phyloP scores from a whole-genome alignment of 2,329 filamentous ascomycete species.

The Gnomoniopsis sp. region DNA sequence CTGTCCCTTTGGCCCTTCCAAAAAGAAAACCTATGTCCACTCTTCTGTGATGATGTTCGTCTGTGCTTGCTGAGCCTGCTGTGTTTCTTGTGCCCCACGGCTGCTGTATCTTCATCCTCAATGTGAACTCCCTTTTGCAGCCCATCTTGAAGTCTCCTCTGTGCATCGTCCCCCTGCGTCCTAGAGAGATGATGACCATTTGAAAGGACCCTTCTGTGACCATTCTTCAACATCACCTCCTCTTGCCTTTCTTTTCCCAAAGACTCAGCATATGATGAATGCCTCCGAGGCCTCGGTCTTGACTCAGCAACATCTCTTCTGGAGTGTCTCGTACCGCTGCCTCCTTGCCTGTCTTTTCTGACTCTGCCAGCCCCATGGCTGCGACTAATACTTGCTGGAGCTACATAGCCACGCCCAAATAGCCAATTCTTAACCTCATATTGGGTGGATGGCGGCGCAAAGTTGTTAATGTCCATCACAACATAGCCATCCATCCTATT shows the following conservation, averaged over 20 bases:
- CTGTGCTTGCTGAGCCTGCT: neutral
- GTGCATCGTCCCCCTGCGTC: neutral
- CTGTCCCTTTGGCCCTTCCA: neutral
- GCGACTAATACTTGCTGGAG: neutral
- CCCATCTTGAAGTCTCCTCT: neutral
- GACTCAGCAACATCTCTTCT: neutral
- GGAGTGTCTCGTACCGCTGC: neutral
- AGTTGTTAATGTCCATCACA: neutral
- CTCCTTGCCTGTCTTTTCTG: neutral
- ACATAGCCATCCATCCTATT: neutral
- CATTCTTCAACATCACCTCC: neutral
- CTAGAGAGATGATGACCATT: neutral
- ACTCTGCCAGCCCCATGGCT: neutral
- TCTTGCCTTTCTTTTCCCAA: neutral
- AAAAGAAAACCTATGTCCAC: neutral
- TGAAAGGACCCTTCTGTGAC: neutral
- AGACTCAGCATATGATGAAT: neutral
- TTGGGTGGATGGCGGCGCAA: neutral
- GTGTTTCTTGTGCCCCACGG: neutral
- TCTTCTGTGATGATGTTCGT: neutral
- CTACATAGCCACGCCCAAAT: neutral
- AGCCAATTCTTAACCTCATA: slow-evolving; percentile 7
- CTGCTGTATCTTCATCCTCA: too few relatives aligned
- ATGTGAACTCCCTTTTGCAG: neutral
- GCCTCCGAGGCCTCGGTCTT: neutral